phyloP scores from a whole-genome alignment of 2,329 filamentous ascomycete species.

The Fusarium albidum region DNA sequence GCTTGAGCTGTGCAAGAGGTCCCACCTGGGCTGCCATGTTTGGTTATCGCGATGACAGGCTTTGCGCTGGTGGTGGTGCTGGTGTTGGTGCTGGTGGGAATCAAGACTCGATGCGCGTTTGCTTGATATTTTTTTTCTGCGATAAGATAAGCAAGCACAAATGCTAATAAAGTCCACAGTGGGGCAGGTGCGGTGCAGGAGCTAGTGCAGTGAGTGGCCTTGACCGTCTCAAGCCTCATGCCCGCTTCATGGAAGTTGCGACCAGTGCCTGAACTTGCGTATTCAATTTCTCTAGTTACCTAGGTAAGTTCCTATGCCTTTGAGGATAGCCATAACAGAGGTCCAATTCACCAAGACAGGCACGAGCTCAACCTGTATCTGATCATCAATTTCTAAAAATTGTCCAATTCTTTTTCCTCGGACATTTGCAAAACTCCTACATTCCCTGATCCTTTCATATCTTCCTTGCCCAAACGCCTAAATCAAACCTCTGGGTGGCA shows the following conservation, averaged over 20 bases:
- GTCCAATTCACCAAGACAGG: neutral
- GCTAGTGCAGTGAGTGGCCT: neutral
- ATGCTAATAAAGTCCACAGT: conserved; percentile 31
- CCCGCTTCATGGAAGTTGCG: too few species aligned
- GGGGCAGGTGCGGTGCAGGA: neutral
- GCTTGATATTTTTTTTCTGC: conserved; percentile 41
- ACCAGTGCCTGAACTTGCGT: too few species aligned
- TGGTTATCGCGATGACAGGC: conserved; percentile 29
- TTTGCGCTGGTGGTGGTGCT: conserved; percentile 22
- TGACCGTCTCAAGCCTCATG: conserved; percentile 1
- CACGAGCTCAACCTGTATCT: neutral
- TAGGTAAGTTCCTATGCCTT: too few species aligned
- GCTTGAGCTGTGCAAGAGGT: conserved; percentile 81
- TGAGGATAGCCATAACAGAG: too few species aligned
- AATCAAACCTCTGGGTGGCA: conserved; percentile 23
- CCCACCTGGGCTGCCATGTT: conserved; percentile 87
- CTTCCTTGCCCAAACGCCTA: conserved; percentile 28
- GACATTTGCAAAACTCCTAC: conserved; percentile 21
- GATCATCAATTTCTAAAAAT: conserved; percentile 19
- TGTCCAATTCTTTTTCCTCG: neutral
- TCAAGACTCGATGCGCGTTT: conserved; percentile 11
- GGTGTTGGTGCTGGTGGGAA: conserved; percentile 17
- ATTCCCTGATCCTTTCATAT: conserved; percentile 11
- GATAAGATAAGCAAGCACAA: conserved; percentile 38
- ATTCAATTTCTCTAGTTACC: neutral